Percentiles rank a stretch among this genome's conserved stretches.
phyloP scores from a whole-genome alignment of 2,329 filamentous ascomycete genomes.

The Colletotrichum cereale region DNA sequence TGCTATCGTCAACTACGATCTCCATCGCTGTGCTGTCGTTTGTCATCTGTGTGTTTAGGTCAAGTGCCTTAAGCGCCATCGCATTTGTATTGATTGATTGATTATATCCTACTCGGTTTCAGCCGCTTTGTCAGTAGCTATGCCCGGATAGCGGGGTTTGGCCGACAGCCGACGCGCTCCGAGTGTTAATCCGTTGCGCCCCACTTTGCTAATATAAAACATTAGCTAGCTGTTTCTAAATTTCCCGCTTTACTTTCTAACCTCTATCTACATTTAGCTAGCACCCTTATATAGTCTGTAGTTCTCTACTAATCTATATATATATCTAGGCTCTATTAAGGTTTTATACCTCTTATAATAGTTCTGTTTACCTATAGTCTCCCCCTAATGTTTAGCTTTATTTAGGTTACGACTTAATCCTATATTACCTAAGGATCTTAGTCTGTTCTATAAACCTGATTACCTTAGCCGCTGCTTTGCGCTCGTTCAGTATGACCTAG shows the following conservation, averaged over 20 bases:
- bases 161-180: background rate
- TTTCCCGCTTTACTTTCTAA: background rate
- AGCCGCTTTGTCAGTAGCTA: no score
- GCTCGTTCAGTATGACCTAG: slow-evolving; percentile 29
- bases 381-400: no score
- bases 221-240: no score
- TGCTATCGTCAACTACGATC: background rate
- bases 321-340: slow-evolving; percentile 14
- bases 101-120: no score
- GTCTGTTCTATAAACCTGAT: slow-evolving; percentile 35
- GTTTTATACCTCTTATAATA: slow-evolving; percentile 2
- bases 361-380: no score
- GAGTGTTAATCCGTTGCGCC: background rate
- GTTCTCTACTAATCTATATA: background rate
- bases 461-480: slow-evolving; percentile 37
- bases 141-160: background rate
- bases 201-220: slow-evolving; percentile 8
- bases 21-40: slow-evolving; percentile 2
- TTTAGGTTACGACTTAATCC: no score
- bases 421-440: slow-evolving; percentile 32
- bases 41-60: background rate
- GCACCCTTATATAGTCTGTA: no score
- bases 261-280: no score
- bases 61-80: background rate
- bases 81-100: no score